phyloP scores from a whole-genome alignment of 225 moss, liverwort and hornwort genomes.

The Pleurozium schreberi region DNA sequence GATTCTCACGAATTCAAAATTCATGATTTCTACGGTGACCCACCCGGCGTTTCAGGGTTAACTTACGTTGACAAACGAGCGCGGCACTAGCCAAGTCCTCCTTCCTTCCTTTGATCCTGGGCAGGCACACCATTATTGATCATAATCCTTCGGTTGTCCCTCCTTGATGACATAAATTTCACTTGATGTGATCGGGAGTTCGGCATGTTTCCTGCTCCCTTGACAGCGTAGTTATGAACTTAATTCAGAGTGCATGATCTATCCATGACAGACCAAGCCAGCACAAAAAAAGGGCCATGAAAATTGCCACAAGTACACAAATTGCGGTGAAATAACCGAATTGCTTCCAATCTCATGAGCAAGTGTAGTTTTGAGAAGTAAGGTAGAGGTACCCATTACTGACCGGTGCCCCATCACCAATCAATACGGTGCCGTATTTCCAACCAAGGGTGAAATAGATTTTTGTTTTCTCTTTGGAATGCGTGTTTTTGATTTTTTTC shows the following conservation, averaged over 20 bases:
- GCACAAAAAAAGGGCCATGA: background rate
- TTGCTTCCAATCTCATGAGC: background rate
- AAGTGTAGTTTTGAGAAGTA: background rate
- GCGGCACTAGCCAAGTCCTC: background rate
- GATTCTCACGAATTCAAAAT: no score
- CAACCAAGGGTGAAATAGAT: no score
- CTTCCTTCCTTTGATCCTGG: background rate
- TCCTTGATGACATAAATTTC: background rate
- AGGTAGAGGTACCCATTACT: no score
- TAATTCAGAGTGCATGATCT: constrained; percentile 2
- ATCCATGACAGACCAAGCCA: background rate
- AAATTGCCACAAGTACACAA: background rate
- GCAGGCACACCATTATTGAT: background rate
- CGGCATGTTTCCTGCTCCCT: constrained; percentile 15
- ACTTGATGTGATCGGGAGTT: background rate
- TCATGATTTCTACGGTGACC: no score
- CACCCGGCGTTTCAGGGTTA: no score
- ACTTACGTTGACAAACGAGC: background rate
- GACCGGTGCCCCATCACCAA: no score
- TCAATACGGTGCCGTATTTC: no score
- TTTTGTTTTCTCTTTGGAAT: no score
- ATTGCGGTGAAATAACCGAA: background rate
- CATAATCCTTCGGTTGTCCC: background rate
- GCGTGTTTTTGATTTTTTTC: no score
- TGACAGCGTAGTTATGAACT: background rate